These are phyloP conservation scores for Colletotrichum navitas DNA, from an alignment of 2,329 filamentous ascomycete genomes.

Conservation along the genomic window DNA sequence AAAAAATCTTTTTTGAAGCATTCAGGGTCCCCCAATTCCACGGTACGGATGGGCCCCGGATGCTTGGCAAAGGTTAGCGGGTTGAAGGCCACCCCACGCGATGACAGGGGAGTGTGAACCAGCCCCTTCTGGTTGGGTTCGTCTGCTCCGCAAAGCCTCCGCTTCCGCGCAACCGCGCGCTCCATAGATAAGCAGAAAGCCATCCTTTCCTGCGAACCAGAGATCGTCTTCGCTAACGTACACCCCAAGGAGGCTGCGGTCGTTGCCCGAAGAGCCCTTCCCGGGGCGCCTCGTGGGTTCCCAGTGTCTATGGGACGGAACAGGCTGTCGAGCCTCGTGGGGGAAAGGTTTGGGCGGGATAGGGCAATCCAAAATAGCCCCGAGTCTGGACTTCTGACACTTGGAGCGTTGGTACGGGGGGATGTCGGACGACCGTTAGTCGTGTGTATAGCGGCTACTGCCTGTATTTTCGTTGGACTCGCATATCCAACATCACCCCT, in stretches of 20 bases:
- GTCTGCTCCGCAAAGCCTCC: slow-evolving; percentile 26
- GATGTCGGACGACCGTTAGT: slow-evolving; percentile 23
- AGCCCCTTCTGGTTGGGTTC: slow-evolving; percentile 32
- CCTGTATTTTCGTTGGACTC: slow-evolving; percentile 3
- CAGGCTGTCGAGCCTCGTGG: slow-evolving; percentile 9
- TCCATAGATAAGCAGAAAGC: slow-evolving; percentile 39
- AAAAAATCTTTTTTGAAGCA: background rate
- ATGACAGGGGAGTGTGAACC: slow-evolving; percentile 16
- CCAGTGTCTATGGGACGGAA: slow-evolving; percentile 26
- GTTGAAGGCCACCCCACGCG: slow-evolving; percentile 25
- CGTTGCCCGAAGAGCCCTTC: slow-evolving; percentile 15
- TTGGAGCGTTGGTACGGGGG: slow-evolving; percentile 11
- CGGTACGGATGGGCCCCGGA: slow-evolving; percentile 32
- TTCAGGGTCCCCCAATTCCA: slow-evolving; percentile 36
- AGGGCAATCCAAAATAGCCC: slow-evolving; percentile 8
- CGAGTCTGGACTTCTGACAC: slow-evolving; percentile 5
- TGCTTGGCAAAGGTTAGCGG: slow-evolving; percentile 28
- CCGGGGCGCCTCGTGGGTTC: slow-evolving; percentile 14
- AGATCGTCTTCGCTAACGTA: slow-evolving; percentile 7
- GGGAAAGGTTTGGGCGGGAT: slow-evolving; percentile 8
- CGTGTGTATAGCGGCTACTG: background rate
- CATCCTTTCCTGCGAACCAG: slow-evolving; percentile 24
- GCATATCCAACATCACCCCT: slow-evolving; percentile 7
- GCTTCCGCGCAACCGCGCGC: slow-evolving; percentile 12
- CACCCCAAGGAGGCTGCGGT: slow-evolving; percentile 1